Conservation (phyloP, 2,329 filamentous ascomycete species). For the Talaromyces sp. region DNA sequence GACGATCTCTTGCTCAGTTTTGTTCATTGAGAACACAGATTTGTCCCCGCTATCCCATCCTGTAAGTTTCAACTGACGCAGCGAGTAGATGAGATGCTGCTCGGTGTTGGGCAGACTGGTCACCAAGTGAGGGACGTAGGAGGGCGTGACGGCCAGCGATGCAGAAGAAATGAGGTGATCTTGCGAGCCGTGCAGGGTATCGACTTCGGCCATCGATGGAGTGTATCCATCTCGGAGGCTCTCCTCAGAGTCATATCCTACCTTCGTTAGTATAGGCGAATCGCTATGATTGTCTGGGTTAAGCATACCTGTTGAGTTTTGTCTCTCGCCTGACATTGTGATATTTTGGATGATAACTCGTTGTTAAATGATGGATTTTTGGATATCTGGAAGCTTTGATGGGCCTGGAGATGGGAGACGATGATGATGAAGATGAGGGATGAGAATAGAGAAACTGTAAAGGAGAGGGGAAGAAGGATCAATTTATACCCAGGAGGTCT, state of each 20-base stretch:
- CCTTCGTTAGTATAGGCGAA: not conserved
- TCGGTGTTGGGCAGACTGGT: not conserved
- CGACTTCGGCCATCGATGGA: not conserved
- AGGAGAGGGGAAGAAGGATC: not conserved
- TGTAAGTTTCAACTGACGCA: not conserved
- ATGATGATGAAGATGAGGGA: not conserved
- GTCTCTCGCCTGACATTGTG: not conserved
- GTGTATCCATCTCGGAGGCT: not conserved
- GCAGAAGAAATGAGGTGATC: not conserved
- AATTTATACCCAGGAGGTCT: conserved; percentile 1
- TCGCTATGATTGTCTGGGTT: not conserved
- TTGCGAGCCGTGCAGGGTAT: not conserved
- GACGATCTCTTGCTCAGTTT: not conserved
- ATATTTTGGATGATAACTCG: not conserved
- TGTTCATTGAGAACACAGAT: not conserved
- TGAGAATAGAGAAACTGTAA: not conserved
- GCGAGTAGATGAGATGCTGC: not conserved
- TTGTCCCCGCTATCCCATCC: not conserved
- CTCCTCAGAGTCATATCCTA: not conserved
- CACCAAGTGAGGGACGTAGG: not conserved
- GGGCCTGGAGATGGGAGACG: not conserved
- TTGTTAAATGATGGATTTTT: not conserved
- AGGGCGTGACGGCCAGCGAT: not conserved
- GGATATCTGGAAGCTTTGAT: not conserved
- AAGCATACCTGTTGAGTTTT: not conserved